Conservation (phyloP, 1,284 basidiomycete genomes). For the Amylostereum areolatum region DNA sequence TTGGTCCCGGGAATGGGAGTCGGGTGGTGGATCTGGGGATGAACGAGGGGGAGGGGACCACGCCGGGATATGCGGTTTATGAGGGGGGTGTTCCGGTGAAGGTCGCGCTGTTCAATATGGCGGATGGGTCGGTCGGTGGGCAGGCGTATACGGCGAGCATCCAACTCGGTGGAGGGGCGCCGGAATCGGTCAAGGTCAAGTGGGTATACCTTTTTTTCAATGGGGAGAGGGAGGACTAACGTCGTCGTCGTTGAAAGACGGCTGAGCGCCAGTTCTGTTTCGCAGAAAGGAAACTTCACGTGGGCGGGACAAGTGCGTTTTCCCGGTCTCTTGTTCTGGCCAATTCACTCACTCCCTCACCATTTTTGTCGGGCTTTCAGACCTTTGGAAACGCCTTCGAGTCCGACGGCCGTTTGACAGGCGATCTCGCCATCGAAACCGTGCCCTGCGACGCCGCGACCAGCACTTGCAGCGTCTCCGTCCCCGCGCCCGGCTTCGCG, state of each 20-base stretch:
- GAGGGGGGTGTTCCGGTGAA: conserved; percentile 51
- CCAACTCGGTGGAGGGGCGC: conserved; percentile 37
- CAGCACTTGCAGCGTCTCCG: conserved; percentile 51
- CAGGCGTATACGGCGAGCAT: conserved; percentile 43
- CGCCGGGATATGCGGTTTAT: conserved; percentile 72
- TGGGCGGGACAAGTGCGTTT: conserved; percentile 56
- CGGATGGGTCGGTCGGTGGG: conserved; percentile 45
- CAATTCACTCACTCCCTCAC: background rate
- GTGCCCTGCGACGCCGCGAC: conserved; percentile 44
- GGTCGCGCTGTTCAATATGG: conserved; percentile 66
- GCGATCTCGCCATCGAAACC: conserved; percentile 42
- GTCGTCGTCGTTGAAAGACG: conserved; percentile 30
- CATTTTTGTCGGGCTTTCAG: conserved; percentile 26
- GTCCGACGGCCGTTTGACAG: conserved; percentile 58
- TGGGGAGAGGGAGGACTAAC: background rate
- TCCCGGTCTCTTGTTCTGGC: background rate
- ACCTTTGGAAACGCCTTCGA: conserved; percentile 61
- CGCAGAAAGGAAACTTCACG: conserved; percentile 64
- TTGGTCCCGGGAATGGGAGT: conserved; percentile 53
- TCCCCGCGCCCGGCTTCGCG: conserved; percentile 68
- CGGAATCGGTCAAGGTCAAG: conserved; percentile 48
- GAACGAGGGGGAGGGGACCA: conserved; percentile 44
- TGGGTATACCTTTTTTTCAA: conserved; percentile 21
- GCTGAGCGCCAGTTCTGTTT: conserved; percentile 44
- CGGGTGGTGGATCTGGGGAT: conserved; percentile 56